Percentiles rank a stretch among this genome's conserved stretches.
phyloP scores from a whole-genome alignment of 2,329 filamentous ascomycete species.

The Aspergillus sp. region DNA sequence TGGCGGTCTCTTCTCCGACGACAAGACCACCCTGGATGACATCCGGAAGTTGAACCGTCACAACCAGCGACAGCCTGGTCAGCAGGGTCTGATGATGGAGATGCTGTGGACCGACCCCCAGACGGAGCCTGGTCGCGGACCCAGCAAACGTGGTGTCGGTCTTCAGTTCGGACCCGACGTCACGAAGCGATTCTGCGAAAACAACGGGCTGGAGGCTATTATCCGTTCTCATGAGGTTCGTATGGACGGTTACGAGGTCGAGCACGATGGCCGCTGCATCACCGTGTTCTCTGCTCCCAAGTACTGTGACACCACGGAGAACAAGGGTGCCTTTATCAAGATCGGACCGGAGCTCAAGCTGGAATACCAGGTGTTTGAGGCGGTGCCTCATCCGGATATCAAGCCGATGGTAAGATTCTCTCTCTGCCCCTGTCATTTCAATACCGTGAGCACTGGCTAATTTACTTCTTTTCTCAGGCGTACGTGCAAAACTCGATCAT shows the following conservation, averaged over 20 bases:
- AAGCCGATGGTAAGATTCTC: slow-evolving; percentile 70
- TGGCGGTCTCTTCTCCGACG: slow-evolving; percentile 90
- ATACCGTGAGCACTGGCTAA: not conserved
- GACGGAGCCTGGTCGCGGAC: slow-evolving; percentile 76
- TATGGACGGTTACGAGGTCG: slow-evolving; percentile 99
- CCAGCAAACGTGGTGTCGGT: slow-evolving; percentile 94
- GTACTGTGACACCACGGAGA: slow-evolving; percentile 97
- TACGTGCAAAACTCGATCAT: slow-evolving; percentile 83
- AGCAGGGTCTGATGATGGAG: slow-evolving; percentile 98
- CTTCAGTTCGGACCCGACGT: slow-evolving; percentile 96
- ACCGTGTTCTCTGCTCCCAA: slow-evolving; percentile 97
- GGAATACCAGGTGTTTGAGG: slow-evolving; percentile 89
- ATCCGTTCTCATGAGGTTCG: slow-evolving; percentile 97
- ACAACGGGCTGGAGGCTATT: slow-evolving; percentile 89
- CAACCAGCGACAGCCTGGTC: slow-evolving; percentile 86
- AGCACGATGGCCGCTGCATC: slow-evolving; percentile 93
- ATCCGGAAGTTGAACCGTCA: slow-evolving; percentile 91
- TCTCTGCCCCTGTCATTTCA: not conserved
- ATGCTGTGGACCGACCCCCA: slow-evolving; percentile 99
- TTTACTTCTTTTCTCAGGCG: slow-evolving; percentile 54
- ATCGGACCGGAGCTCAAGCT: slow-evolving; percentile 90
- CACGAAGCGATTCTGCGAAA: slow-evolving; percentile 94
- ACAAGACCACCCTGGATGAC: slow-evolving; percentile 87
- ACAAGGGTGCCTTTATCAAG: slow-evolving; percentile 98
- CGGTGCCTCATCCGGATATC: slow-evolving; percentile 92